phyloP scores from a whole-genome alignment of 2,329 filamentous ascomycete genomes.

The Fusarium virguliforme region DNA sequence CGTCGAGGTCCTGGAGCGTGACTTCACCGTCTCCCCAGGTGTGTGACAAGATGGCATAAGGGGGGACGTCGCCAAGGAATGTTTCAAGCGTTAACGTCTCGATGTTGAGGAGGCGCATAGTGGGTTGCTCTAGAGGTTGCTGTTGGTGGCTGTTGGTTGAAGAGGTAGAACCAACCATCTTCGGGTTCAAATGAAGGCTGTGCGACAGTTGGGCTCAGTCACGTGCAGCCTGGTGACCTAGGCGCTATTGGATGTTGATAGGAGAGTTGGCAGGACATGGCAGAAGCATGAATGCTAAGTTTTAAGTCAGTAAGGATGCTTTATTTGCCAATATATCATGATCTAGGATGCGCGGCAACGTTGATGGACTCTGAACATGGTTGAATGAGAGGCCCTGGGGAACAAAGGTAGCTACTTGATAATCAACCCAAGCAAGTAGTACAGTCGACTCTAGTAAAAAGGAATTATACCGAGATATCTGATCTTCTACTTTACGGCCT shows the following conservation, averaged over 20 bases:
- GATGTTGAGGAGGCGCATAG: slow-evolving; percentile 35
- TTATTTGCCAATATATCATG: background rate
- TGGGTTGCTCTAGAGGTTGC: background rate
- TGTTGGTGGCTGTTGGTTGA: background rate
- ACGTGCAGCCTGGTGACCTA: background rate
- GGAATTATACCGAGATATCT: no score
- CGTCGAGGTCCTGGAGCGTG: slow-evolving; percentile 31
- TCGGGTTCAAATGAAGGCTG: background rate
- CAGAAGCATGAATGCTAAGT: background rate
- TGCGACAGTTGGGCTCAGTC: background rate
- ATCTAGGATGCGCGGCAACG: background rate
- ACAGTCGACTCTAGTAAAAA: background rate
- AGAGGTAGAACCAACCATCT: background rate
- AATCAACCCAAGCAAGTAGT: background rate
- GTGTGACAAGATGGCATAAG: slow-evolving; percentile 36
- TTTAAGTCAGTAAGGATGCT: background rate
- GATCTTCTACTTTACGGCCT: no score
- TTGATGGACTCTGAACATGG: background rate
- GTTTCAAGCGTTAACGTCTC: slow-evolving; percentile 23
- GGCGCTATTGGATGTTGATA: background rate
- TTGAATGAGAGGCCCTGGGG: background rate
- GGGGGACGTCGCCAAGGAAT: slow-evolving; percentile 25
- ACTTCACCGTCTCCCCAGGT: slow-evolving; percentile 31
- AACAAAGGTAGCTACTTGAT: background rate
- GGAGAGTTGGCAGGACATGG: background rate